phyloP scores from a whole-genome alignment of 2,329 filamentous ascomycete genomes.

The Claviceps sorghi region DNA sequence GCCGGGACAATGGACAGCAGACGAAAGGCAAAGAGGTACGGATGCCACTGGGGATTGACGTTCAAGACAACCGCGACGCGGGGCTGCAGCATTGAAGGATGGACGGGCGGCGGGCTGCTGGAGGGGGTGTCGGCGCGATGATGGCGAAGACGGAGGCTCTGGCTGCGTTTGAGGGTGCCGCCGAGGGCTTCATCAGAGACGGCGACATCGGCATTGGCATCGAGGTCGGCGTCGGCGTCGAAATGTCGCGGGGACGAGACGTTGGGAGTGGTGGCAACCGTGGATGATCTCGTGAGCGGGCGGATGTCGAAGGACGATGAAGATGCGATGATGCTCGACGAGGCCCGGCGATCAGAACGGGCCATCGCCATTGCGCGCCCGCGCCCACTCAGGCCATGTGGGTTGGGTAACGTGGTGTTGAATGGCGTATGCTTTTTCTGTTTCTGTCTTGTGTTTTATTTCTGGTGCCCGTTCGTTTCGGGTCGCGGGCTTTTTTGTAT shows the following conservation, averaged over 20 bases:
- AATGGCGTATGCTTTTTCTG: neutral
- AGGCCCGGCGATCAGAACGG: slow-evolving; percentile 11
- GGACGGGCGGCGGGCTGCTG: slow-evolving; percentile 7
- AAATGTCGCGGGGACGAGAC: neutral
- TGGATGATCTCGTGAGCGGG: slow-evolving; percentile 1
- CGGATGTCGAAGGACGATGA: slow-evolving; percentile 5
- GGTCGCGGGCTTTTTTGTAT: neutral
- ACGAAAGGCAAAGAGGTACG: slow-evolving; percentile 58
- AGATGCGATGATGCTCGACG: slow-evolving; percentile 7
- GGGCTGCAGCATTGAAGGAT: slow-evolving; percentile 47
- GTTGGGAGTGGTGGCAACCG: neutral
- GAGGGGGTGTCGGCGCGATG: neutral
- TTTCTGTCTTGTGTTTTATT: neutral
- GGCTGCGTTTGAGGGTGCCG: slow-evolving; percentile 1
- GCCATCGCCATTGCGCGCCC: slow-evolving; percentile 10
- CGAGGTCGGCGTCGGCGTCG: no score
- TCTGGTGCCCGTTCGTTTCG: neutral
- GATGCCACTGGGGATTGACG: slow-evolving; percentile 57
- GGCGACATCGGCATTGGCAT: neutral
- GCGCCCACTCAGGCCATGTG: slow-evolving; percentile 9
- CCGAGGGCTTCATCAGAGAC: neutral
- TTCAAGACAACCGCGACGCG: slow-evolving; percentile 67
- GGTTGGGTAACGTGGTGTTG: neutral
- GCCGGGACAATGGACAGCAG: slow-evolving; percentile 57
- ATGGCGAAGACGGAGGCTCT: neutral